A percentile compares a stretch with the other conserved stretches of the same genome.
Conservation (phyloP, 805 yeast genomes). For the Zygoascus biomembranicola region DNA sequence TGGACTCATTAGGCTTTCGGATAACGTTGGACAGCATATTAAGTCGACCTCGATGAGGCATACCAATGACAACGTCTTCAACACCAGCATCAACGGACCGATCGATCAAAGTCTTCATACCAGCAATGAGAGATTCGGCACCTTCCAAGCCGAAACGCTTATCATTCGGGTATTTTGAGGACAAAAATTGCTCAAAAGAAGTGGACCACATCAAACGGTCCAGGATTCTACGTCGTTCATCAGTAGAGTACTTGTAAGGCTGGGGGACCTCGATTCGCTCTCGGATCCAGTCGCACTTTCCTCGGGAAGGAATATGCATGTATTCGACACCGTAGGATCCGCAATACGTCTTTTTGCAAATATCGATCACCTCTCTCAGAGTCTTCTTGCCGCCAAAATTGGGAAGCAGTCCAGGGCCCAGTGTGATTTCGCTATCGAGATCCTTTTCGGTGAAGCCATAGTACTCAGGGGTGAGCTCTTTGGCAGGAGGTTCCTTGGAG, state of each 20-base stretch:
- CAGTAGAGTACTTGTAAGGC: slow-evolving; percentile 74
- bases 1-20: slow-evolving; percentile 96
- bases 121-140: slow-evolving; percentile 93
- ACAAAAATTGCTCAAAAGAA: slow-evolving; percentile 83
- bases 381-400: slow-evolving; percentile 65
- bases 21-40: slow-evolving; percentile 97
- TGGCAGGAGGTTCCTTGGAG: slow-evolving; percentile 45
- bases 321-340: slow-evolving; percentile 87
- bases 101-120: slow-evolving; percentile 93
- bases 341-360: slow-evolving; percentile 82
- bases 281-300: slow-evolving; percentile 97
- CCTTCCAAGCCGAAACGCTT: slow-evolving; percentile 99
- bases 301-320: slow-evolving; percentile 92
- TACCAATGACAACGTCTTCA: slow-evolving; percentile 94
- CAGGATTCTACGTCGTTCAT: slow-evolving; percentile 90
- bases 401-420: slow-evolving; percentile 97
- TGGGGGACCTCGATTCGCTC: slow-evolving; percentile 88
- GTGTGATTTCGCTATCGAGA: slow-evolving; percentile 68
- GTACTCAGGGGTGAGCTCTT: slow-evolving; percentile 83
- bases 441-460: slow-evolving; percentile 88
- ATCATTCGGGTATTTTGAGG: slow-evolving; percentile 95
- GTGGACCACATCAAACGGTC: slow-evolving; percentile 97
- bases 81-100: slow-evolving; percentile 79
- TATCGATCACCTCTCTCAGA: slow-evolving; percentile 65
- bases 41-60: slow-evolving; percentile 99